phyloP scores from a whole-genome alignment of 2,329 filamentous ascomycete genomes.

The Alternaria longipes region DNA sequence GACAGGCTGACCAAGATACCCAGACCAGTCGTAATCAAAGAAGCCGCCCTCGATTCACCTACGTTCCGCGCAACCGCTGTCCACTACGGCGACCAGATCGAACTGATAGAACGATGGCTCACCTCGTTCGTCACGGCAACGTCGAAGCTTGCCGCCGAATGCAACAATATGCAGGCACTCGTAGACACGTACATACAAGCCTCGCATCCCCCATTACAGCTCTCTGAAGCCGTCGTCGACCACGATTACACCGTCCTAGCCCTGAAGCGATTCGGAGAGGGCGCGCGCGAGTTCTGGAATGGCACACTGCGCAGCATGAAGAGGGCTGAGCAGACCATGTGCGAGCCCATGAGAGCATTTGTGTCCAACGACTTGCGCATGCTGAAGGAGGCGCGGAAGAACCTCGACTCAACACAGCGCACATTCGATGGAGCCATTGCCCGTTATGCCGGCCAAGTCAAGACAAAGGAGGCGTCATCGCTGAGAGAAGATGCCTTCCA shows the following conservation, averaged over 20 bases:
- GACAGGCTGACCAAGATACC: slow-evolving; percentile 17
- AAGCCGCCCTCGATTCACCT: slow-evolving; percentile 95
- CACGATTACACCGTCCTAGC: slow-evolving; percentile 94
- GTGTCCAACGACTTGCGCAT: slow-evolving; percentile 79
- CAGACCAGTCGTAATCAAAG: slow-evolving; percentile 85
- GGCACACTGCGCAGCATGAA: slow-evolving; percentile 77
- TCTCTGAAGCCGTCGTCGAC: slow-evolving; percentile 87
- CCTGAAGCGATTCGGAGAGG: slow-evolving; percentile 84
- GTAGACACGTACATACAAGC: slow-evolving; percentile 80
- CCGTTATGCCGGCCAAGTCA: slow-evolving; percentile 84
- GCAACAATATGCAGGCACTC: slow-evolving; percentile 78
- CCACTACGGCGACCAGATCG: slow-evolving; percentile 92
- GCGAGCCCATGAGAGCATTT: slow-evolving; percentile 84
- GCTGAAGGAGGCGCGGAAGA: slow-evolving; percentile 84
- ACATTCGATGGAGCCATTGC: slow-evolving; percentile 82
- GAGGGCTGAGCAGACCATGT: slow-evolving; percentile 77
- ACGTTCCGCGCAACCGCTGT: slow-evolving; percentile 88
- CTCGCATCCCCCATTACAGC: slow-evolving; percentile 74
- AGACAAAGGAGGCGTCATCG: slow-evolving; percentile 91
- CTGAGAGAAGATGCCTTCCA: slow-evolving; percentile 95
- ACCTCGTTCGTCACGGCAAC: slow-evolving; percentile 73
- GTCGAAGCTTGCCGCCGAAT: slow-evolving; percentile 69
- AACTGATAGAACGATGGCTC: slow-evolving; percentile 91
- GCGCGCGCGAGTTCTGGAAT: slow-evolving; percentile 86
- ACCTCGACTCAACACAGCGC: slow-evolving; percentile 82